Percentiles rank a stretch among this genome's conserved stretches.
These are phyloP conservation scores for Phytophthora pseudosyringae DNA, from an alignment of 352 stramenopile genomes.

Conservation along the genomic window DNA sequence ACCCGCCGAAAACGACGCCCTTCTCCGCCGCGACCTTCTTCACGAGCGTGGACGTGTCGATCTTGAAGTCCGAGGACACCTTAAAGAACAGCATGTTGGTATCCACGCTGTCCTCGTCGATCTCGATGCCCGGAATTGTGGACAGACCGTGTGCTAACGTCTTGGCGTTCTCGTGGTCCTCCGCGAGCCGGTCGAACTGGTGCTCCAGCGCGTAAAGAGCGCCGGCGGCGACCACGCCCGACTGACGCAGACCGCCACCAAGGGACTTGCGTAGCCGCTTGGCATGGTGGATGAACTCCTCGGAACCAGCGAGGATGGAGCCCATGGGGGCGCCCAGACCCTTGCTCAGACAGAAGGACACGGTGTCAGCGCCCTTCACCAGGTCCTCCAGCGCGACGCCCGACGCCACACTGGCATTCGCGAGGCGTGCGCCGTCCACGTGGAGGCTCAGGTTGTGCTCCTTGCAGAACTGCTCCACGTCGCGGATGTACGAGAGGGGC, in stretches of 20 bases:
- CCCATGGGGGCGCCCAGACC: conserved; percentile 94
- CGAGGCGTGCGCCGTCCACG: conserved; percentile 95
- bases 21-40: conserved; percentile 65
- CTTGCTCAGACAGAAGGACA: conserved; percentile 96
- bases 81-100: conserved; percentile 91
- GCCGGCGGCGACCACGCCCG: conserved; percentile 92
- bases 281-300: conserved; percentile 89
- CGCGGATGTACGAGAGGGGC: conserved; percentile 78
- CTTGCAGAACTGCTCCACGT: conserved; percentile 73
- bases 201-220: conserved; percentile 91
- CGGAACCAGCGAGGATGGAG: conserved; percentile 91
- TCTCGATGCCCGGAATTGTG: conserved; percentile 66
- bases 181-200: conserved; percentile 80
- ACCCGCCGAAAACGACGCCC: conserved; percentile 72
- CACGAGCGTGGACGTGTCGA: conserved; percentile 55
- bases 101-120: conserved; percentile 70
- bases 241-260: conserved; percentile 97
- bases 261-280: conserved; percentile 95
- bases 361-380: conserved; percentile 86
- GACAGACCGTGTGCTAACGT: conserved; percentile 71
- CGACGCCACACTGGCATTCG: conserved; percentile 93
- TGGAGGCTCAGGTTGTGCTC: conserved; percentile 91
- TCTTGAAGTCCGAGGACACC: conserved; percentile 56
- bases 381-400: conserved; percentile 75
- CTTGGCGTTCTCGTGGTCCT: conserved; percentile 87